A percentile compares a stretch with the other conserved stretches of the same genome.
phyloP scores from a whole-genome alignment of 1,284 basidiomycete species.

The Microstroma glucosiphilum region DNA sequence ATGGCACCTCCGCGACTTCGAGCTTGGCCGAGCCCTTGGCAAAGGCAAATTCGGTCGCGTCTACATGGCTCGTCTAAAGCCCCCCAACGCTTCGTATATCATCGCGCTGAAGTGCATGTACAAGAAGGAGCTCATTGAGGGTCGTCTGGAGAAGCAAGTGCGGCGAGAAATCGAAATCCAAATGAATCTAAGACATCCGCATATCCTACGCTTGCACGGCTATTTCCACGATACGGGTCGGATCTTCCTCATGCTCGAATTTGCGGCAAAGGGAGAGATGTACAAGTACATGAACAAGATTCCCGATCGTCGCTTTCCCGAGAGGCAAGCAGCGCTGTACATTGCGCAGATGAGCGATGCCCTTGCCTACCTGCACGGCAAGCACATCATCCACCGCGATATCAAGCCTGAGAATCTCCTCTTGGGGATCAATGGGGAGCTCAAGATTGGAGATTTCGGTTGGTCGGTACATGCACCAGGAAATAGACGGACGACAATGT shows the following conservation, averaged over 20 bases:
- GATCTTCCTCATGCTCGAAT: slow-evolving; percentile 97
- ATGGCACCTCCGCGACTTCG: slow-evolving; percentile 79
- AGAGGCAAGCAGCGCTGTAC: slow-evolving; percentile 75
- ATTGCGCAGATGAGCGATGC: slow-evolving; percentile 99
- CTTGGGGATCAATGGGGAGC: slow-evolving; percentile 86
- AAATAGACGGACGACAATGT: slow-evolving; percentile 78
- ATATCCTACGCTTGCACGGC: slow-evolving; percentile 86
- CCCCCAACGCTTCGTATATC: slow-evolving; percentile 61
- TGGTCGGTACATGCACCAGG: slow-evolving; percentile 98
- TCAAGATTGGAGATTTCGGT: slow-evolving; percentile 98
- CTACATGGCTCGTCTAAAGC: slow-evolving; percentile 92
- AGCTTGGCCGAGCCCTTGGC: slow-evolving; percentile 89
- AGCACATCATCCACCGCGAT: slow-evolving; percentile 97
- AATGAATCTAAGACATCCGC: slow-evolving; percentile 88
- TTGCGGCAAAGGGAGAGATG: slow-evolving; percentile 88
- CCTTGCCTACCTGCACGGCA: slow-evolving; percentile 80
- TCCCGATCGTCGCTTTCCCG: slow-evolving; percentile 67
- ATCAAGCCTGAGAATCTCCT: slow-evolving; percentile 98
- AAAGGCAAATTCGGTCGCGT: slow-evolving; percentile 99
- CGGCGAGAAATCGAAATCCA: slow-evolving; percentile 98
- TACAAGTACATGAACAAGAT: slow-evolving; percentile 87
- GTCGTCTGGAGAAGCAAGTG: slow-evolving; percentile 69
- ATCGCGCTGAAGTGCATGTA: slow-evolving; percentile 95
- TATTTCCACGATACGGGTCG: slow-evolving; percentile 97
- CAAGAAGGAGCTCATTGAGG: slow-evolving; percentile 89